These are phyloP conservation scores for Typha latifolia DNA, from an alignment of 176 grass and related monocot genomes.

Conservation along the genomic window DNA sequence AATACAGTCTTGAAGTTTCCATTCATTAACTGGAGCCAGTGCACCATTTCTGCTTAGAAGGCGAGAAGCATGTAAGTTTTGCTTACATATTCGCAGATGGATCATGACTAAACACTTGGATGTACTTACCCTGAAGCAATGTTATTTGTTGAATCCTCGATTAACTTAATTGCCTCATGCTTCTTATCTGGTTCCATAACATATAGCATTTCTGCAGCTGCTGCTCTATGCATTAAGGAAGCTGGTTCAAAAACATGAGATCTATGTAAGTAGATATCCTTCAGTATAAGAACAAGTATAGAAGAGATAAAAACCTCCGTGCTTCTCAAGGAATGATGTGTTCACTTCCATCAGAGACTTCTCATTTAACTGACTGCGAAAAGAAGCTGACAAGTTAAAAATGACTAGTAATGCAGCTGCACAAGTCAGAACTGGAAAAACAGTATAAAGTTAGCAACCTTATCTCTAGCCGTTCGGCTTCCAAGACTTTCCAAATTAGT, in stretches of 20 bases:
- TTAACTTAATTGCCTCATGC: conserved; percentile 72
- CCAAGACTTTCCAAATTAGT: conserved; percentile 82
- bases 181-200: conserved; percentile 78
- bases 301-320: conserved; percentile 46
- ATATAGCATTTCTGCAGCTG: conserved; percentile 88
- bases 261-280: conserved; percentile 2
- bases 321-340: conserved; percentile 63
- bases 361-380: conserved; percentile 70
- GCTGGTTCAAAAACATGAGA: conserved; percentile 29
- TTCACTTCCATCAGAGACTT: conserved; percentile 84
- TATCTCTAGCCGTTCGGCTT: conserved; percentile 67
- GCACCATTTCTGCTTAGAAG: conserved; percentile 36
- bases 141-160: conserved; percentile 82
- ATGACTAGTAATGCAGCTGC: background rate
- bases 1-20: conserved; percentile 73
- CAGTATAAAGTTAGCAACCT: conserved; percentile 40
- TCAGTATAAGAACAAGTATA: conserved; percentile 3
- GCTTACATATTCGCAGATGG: background rate
- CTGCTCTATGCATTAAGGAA: conserved; percentile 76
- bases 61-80: conserved; percentile 4
- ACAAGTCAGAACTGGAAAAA: background rate
- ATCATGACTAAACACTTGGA: background rate
- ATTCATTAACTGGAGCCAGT: conserved; percentile 55
- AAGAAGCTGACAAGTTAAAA: conserved; percentile 20
- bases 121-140: conserved; percentile 50